Percentiles rank a stretch among this genome's conserved stretches.
phyloP scores from a whole-genome alignment of 768 basidiomycete species.

The Rhodotorula sphaerocarpa region DNA sequence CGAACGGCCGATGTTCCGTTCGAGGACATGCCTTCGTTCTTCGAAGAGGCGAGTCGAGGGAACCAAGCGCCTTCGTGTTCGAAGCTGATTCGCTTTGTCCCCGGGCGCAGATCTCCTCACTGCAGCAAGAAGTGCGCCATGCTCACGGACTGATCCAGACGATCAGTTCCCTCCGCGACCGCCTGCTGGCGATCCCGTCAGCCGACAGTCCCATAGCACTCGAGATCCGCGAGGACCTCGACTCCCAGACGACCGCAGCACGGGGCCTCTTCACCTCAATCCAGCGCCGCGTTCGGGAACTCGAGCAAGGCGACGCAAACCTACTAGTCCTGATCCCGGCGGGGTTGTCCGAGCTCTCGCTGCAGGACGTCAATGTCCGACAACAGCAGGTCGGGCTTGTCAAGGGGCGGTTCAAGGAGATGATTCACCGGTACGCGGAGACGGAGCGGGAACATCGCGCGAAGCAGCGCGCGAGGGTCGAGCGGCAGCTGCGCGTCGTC shows the following conservation, averaged over 20 bases:
- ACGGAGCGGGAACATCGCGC: slow-evolving; percentile 46
- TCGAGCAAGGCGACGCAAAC: slow-evolving; percentile 45
- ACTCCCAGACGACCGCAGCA: slow-evolving; percentile 6
- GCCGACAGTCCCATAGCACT: slow-evolving; percentile 33
- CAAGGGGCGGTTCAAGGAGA: slow-evolving; percentile 45
- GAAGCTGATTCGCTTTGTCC: no score
- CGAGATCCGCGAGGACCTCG: slow-evolving; percentile 32
- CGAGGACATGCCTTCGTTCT: slow-evolving; percentile 29
- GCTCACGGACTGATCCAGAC: slow-evolving; percentile 21
- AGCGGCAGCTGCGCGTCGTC: slow-evolving; percentile 46
- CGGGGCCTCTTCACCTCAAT: slow-evolving; percentile 40
- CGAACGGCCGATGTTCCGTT: slow-evolving; percentile 12
- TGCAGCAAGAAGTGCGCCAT: slow-evolving; percentile 14
- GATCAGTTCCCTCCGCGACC: slow-evolving; percentile 36
- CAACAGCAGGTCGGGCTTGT: slow-evolving; percentile 40
- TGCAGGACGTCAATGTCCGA: slow-evolving; percentile 23
- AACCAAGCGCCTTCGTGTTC: no score
- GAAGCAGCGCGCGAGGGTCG: slow-evolving; percentile 45
- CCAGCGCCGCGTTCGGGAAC: slow-evolving; percentile 42
- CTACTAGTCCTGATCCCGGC: slow-evolving; percentile 39
- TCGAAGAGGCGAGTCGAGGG: slow-evolving; percentile 7
- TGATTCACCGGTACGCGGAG: slow-evolving; percentile 46
- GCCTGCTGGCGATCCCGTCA: slow-evolving; percentile 37
- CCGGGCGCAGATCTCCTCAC: slow-evolving; percentile 21
- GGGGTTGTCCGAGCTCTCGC: slow-evolving; percentile 22